Percentiles rank a stretch among this genome's conserved stretches.
These are phyloP conservation scores for Colletotrichum tamarilloi DNA, from an alignment of 2,329 filamentous ascomycete species.

Conservation along the genomic window DNA sequence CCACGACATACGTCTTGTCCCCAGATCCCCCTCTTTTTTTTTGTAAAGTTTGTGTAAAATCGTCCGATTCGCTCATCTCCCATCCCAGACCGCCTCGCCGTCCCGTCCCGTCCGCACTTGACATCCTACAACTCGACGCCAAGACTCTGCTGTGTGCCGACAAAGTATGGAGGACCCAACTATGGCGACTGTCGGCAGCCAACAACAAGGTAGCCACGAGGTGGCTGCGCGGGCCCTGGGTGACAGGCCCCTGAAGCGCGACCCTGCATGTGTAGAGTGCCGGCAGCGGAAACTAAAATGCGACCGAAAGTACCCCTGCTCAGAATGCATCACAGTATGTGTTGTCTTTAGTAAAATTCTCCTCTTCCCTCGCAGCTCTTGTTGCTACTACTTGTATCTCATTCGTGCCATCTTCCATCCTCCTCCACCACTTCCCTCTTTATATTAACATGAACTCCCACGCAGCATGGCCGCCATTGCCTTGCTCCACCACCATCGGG, in stretches of 20 bases:
- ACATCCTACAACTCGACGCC: not conserved
- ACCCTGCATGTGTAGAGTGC: conserved; percentile 64
- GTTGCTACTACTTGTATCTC: no score
- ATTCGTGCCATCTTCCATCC: no score
- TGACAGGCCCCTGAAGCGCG: not conserved
- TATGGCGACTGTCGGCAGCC: not conserved
- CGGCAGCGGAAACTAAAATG: conserved; percentile 72
- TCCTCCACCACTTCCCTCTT: not conserved
- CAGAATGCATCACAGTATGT: conserved; percentile 67
- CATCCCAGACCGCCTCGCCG: not conserved
- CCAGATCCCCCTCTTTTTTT: no score
- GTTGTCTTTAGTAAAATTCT: no score
- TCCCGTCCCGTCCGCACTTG: not conserved
- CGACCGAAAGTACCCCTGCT: conserved; percentile 67
- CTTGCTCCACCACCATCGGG: not conserved
- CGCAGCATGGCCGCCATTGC: conserved; percentile 12
- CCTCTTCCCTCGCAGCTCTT: conserved; percentile 8
- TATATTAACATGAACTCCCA: no score
- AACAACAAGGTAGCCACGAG: not conserved
- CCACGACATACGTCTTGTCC: not conserved
- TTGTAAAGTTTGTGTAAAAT: no score
- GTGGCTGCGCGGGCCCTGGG: not conserved
- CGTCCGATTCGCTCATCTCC: no score
- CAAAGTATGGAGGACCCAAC: not conserved
- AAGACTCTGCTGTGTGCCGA: not conserved